Evolutionary conservation across 257 asterid genomes (phyloP).

Genomic region (Solanum appendiculatum): DNA sequence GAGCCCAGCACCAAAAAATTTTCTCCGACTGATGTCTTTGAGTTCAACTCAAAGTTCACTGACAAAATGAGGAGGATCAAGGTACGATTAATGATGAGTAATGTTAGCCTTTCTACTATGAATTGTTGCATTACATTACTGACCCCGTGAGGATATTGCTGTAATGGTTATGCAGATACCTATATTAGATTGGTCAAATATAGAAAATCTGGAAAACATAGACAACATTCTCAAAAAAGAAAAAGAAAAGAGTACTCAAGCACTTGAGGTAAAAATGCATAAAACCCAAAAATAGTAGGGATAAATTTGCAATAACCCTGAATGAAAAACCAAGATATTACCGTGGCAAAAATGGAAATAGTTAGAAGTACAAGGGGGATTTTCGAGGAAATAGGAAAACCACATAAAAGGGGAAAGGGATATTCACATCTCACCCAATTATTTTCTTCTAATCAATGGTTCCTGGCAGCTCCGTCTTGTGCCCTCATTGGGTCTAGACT

Average conservation of each 20-base stretch:
- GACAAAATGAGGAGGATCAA: constrained; percentile 95
- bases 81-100: constrained; percentile 23
- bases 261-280: not conserved
- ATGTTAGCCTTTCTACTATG: not conserved
- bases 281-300: not conserved
- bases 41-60: constrained; percentile 80
- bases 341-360: not conserved
- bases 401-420: constrained; percentile 6
- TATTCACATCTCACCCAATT: constrained; percentile 30
- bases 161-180: constrained; percentile 54
- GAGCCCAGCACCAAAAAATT: constrained; percentile 85
- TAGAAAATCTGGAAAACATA: too few relatives aligned
- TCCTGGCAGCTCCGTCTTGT: not conserved
- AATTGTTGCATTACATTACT: not conserved
- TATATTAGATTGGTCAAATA: too few relatives aligned
- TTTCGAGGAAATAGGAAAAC: not conserved
- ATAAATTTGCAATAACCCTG: not conserved
- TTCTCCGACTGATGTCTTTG: constrained; percentile 73
- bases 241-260: not conserved
- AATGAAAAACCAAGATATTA: not conserved
- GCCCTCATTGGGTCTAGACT: constrained; percentile 5
- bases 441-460: constrained; percentile 14
- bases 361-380: not conserved
- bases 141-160: not conserved
- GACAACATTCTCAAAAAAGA: too few relatives aligned